Base-by-base conservation (phyloP, 169 alveolate genomes). In the Besnoitia besnoiti region DNA sequence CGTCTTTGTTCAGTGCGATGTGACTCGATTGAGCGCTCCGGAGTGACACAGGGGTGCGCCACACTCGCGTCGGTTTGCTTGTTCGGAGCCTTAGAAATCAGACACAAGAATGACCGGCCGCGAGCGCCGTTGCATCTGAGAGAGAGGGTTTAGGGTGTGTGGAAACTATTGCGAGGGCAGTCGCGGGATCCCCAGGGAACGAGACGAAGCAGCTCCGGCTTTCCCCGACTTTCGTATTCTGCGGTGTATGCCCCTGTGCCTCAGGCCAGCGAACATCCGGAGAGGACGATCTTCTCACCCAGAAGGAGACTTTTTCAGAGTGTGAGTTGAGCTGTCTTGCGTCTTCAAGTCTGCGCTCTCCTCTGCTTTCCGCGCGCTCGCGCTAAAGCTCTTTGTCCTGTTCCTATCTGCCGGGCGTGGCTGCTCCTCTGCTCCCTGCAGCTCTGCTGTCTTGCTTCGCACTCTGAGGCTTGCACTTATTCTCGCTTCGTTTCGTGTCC, bases 241-340 rank as follows among this genome's bases (percentile, higher is more conserved):
- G 67, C 30, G 12, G 67, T 55, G 30, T 55, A n/a, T 51, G 67
- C 40, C 42, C 21, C 33, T 39, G 59, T 75, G 88, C 1, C 61
- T 0, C 44, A 90, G 90, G 93, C 93, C 47, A 44, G 75, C 19
- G 90, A 79, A 2, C 90, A 90, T 80, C 95, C 96, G 27, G 97
- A 96, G 61, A 94, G 96, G 93, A 97, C 97, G 8, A 96, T 97
- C 50, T 93, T 96, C 79, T 95, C 97, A 24, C 98, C 98, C 33
- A 80, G 95, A 51, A 89, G 85, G 91, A 95, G 95, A 61, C 93
- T 97, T 92, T 90, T 97, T 79, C 98, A 96, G 79, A 93, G 96
- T 49, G 98, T 96, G 39, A 47, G 90, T n/a, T n/a, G 46, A n/a
- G n/a, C n/a, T 30, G 47, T 73, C 79, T 49, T 49, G 12, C 67